Evolutionary conservation across 2,329 filamentous ascomycete genomes (phyloP).

Genomic region (Fusarium bactridioides): DNA sequence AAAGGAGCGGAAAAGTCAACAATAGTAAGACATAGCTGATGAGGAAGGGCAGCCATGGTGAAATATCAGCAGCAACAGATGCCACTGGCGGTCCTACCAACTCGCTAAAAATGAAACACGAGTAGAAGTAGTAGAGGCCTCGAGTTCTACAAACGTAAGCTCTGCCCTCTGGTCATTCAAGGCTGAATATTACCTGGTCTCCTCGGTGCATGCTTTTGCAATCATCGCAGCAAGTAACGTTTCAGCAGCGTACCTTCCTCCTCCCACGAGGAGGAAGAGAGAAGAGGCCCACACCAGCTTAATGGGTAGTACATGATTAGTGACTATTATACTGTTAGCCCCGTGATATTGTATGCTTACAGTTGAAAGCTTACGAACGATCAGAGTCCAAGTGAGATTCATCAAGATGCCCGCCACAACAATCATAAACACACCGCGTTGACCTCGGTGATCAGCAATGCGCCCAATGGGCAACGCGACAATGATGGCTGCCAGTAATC

Average conservation of each 20-base stretch:
- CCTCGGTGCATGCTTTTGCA: not conserved
- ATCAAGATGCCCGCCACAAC: not conserved
- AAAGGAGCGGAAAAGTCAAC: no score
- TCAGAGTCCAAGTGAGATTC: not conserved
- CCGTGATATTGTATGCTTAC: fast-evolving
- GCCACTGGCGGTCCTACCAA: no score
- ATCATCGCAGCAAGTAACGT: not conserved
- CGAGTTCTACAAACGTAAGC: not conserved
- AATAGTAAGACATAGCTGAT: not conserved
- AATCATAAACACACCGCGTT: not conserved
- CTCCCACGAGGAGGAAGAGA: not conserved
- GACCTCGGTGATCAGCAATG: not conserved
- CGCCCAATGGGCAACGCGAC: not conserved
- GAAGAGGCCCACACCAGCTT: not conserved
- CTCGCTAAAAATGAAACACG: not conserved
- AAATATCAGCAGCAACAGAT: not conserved
- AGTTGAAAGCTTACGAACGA: not conserved
- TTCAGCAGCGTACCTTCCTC: not conserved
- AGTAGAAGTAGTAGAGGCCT: not conserved
- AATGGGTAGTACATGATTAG: no score
- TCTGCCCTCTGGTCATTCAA: no score
- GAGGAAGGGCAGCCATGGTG: not conserved
- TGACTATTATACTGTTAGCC: no score
- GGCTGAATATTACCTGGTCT: not conserved
- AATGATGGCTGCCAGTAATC: not conserved